These are phyloP conservation scores for Earliella scabrosa DNA, from an alignment of 1,284 basidiomycete genomes.

Conservation along the genomic window DNA sequence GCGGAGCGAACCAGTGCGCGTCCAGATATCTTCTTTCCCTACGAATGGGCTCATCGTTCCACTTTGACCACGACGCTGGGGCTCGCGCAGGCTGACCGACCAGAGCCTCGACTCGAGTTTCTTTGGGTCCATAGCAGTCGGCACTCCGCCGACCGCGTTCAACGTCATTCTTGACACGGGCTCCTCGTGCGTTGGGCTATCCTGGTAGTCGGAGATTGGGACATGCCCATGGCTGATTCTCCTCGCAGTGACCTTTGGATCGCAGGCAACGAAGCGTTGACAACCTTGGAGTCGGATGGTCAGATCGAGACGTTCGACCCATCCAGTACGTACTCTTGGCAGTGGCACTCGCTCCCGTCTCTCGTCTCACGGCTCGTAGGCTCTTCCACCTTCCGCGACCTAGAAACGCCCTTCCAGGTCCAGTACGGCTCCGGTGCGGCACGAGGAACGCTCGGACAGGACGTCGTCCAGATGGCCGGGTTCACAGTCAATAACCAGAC, in stretches of 20 bases:
- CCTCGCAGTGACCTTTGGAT: constrained; percentile 34
- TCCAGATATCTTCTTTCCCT: neutral
- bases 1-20: constrained; percentile 36
- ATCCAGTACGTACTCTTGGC: constrained; percentile 13
- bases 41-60: neutral
- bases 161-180: constrained; percentile 60
- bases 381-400: constrained; percentile 31
- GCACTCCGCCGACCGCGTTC: constrained; percentile 42
- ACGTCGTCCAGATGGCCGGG: constrained; percentile 48
- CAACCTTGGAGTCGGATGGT: too few species aligned
- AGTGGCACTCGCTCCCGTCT: too few species aligned
- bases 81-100: constrained; percentile 36
- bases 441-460: constrained; percentile 40
- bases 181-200: constrained; percentile 53
- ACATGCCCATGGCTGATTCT: too few species aligned
- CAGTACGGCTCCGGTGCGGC: constrained; percentile 40
- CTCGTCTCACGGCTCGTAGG: neutral
- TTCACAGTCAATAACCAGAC: constrained; percentile 45
- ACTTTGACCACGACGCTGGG: too few species aligned
- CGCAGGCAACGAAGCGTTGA: too few species aligned
- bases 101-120: constrained; percentile 39
- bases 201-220: too few species aligned
- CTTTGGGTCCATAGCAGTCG: constrained; percentile 46
- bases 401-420: constrained; percentile 31
- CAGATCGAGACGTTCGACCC: constrained; percentile 32